Base-by-base conservation (phyloP, 163 green algal genomes). In the Volvox carteri region DNA sequence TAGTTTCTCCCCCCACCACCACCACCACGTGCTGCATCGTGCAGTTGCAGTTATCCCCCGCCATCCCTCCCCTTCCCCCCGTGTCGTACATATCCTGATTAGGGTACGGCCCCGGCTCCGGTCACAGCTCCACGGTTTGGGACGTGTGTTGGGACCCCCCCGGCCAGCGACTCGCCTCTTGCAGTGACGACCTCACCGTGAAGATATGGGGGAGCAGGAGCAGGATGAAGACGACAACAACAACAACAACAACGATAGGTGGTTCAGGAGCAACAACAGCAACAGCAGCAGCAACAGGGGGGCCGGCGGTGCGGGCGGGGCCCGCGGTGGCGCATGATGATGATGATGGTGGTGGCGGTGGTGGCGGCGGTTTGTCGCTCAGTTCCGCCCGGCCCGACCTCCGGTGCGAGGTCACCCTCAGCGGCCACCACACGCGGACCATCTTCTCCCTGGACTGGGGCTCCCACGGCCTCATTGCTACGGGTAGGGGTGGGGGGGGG, bases 111-210 rank as follows among this genome's bases (percentile, higher is more conserved):
- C 28, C 14, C 19, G 77, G 84, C 18, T 39, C 37, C 2, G 97
- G 96, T 5, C 97, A 99, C 91, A 90, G 41, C 3, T 98, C 95
- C 0, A 99, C 97, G 48, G 97, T 99, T 11, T 99, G 97, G 97
- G 93, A 90, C 4, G 74, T 98, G 11, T 89, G 90, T 4, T 99
- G 99, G 80, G 91, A 96, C 65, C 39, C 73, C 0, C 72, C 77
- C 4, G 95, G 96, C 5, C 35, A 58, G n/a, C 90, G 89, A 16
- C 94, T 98, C 92, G 96, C 92, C 3, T 95, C 95, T 1, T 95
- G 92, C 90, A 96, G 94, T 85, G 95, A 97, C 79, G 96, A 98
- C 92, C 65, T 74, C 28, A 98, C 92, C 2, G 67, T 98, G 12
- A 91, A 89, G 14, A 25, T 97, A 11, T 98, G 95, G 95, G 42